These are phyloP conservation scores for Lanmaoa pseudosensibilis DNA, from an alignment of 768 basidiomycete genomes.

Conservation along the genomic window DNA sequence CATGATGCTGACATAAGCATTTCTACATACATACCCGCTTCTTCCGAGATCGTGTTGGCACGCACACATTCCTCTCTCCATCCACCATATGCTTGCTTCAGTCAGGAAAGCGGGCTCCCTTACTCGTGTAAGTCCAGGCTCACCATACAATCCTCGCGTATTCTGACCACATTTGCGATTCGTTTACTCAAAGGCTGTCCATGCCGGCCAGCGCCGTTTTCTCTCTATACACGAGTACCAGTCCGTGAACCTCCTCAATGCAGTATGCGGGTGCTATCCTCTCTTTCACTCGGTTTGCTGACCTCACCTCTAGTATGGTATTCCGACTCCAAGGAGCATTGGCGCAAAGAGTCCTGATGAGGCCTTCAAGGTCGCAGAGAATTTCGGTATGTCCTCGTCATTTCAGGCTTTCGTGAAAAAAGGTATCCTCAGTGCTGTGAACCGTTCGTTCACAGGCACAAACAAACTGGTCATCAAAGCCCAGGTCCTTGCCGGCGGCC, in stretches of 20 bases:
- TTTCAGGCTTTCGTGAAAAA: neutral
- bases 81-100: constrained; percentile 60
- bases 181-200: constrained; percentile 47
- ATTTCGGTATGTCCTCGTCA: constrained; percentile 62
- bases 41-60: constrained; percentile 10
- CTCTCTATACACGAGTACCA: constrained; percentile 99
- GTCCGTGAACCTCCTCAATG: constrained; percentile 91
- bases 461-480: constrained; percentile 94
- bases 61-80: constrained; percentile 17
- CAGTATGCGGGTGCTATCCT: constrained; percentile 49
- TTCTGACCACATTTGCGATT: neutral
- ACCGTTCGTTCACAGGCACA: constrained; percentile 46
- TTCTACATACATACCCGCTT: neutral
- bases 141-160: neutral
- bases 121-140: constrained; percentile 51
- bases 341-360: constrained; percentile 87
- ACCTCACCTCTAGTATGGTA: constrained; percentile 73
- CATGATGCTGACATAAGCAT: constrained; percentile 42
- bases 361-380: constrained; percentile 84
- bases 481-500: constrained; percentile 96
- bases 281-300: neutral
- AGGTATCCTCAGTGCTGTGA: neutral
- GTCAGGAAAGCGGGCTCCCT: constrained; percentile 63
- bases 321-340: constrained; percentile 90
- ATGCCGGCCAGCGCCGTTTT: constrained; percentile 84